Evolutionary conservation across 1,284 basidiomycete species (phyloP), one percentile per base, ranked within the genome.

Genomic region (Sporisorium iseilematis-ciliati): DNA sequence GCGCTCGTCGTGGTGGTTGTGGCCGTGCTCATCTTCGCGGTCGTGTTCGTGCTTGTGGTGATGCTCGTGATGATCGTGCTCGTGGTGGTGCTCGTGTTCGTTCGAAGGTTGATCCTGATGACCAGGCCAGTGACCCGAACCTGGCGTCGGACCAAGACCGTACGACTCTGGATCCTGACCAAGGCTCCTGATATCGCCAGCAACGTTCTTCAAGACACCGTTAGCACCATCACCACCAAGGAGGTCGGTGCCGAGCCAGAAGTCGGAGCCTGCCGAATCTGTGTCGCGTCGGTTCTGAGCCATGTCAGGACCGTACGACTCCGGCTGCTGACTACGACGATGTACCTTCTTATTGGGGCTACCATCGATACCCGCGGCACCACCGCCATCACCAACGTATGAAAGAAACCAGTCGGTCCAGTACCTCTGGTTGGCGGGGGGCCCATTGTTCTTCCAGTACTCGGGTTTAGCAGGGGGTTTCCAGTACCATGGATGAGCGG

Each of bases 71-170:
- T 49, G 25, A 1, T 33, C 51, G 11, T 56, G 46, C 4, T 55
- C 38, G 35, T 54, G 57, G 12, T 43, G n/a, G 10, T 50, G 14
- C 16, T 16, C 35, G 16, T 16, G 12, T 16, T 14, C 12, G 16
- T 33, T 11, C 5, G 35, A 14, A 38, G 12, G 16, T 8, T 38
- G 12, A 16, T 38, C 35, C 2, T 10, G 56, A 62, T 53, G 46
- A 18, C 53, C 53, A 0, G 64, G 52, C 64, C 64, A 66, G 48
- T 49, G 10, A 10, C 63, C 63, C 3, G 63, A 51, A 1, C 54
- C 43, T 6, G 59, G 35, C 35, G 12, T 38, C 14, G 35, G 65
- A 43, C 65, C 59, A 10, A 68, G 40, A 35, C 57, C 61, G 29
- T 38, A 60, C 3, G 48, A 55, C 16, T 43, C 51, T 26, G 56